Evolutionary conservation across 495 filamentous ascomycete genomes (phyloP), one percentile per base, ranked within the genome.

Genomic region (Penicillium angulare): DNA sequence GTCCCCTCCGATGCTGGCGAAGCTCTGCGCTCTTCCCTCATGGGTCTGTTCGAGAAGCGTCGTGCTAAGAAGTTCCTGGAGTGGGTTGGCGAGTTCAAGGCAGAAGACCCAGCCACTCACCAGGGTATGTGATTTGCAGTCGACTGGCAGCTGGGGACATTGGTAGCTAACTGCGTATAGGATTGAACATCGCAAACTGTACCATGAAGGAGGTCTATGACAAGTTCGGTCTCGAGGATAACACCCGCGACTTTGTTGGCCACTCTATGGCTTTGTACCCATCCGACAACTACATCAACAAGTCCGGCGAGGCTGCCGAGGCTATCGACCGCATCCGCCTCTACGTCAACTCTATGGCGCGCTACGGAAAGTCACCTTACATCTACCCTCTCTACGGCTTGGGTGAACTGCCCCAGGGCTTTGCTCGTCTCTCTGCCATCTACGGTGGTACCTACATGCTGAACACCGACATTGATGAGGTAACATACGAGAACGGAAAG

Each of bases 361-460:
- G 95, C 53, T 97, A 97, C 72, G 93, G 93, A 66, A 97, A 96
- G 74, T 96, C 92, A 16, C 93, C 93, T 13, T 99, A 99, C 74
- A 97, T 99, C 75, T 99, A 97, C 76, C 93, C 93, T 16, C 86
- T 97, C 10, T 97, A 99, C 71, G 93, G 93, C 50, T 82, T 99
- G 18, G 93, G 95, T 61, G 93, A 99, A 75, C 84, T 99, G 29
- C 93, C 93, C 21, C 95, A 99, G 77, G 92, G 95, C 46, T 99
- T 99, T 66, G 95, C 93, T 39, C 92, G 95, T 65, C 79, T 97
- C 27, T 96, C 91, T 9, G 93, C 93, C 63, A 96, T 97, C 72
- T 96, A 97, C 67, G 95, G 95, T 56, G 95, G 95, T 57, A 97
- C 93, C 15, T 97, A 99, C 74, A 97, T 97, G 89, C 85, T 99